Evolutionary conservation across 176 grass and related monocot genomes (phyloP).

Genomic region (Triticum dicoccoides): DNA sequence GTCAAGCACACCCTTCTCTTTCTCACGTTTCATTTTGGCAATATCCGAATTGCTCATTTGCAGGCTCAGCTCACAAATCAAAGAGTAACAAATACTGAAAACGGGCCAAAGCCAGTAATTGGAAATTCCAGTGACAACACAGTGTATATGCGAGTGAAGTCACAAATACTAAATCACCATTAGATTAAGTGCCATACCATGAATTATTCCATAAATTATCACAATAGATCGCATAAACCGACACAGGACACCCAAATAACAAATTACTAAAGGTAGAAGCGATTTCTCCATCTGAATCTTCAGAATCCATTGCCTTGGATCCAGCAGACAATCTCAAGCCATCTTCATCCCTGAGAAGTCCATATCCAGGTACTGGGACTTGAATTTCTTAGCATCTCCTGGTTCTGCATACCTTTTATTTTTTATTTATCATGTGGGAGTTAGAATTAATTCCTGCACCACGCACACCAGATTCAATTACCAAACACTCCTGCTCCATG

Average conservation of each 20-base stretch:
- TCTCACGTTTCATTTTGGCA: background rate
- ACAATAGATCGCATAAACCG: background rate
- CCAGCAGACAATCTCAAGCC: too few relatives aligned
- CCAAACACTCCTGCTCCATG: background rate
- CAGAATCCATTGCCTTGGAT: too few relatives aligned
- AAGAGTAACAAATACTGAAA: background rate
- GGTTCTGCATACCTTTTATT: too few relatives aligned
- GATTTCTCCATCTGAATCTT: too few relatives aligned
- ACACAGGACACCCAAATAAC: too few relatives aligned
- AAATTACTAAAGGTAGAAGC: too few relatives aligned
- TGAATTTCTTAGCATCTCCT: background rate
- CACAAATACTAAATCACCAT: background rate
- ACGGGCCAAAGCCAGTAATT: background rate
- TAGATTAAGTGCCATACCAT: background rate
- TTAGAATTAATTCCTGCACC: background rate
- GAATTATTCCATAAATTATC: background rate
- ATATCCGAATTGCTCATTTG: background rate
- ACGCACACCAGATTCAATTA: background rate
- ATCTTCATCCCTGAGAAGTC: too few relatives aligned
- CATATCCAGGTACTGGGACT: too few relatives aligned
- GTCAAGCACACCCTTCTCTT: background rate
- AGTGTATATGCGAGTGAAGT: background rate
- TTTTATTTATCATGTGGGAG: too few relatives aligned
- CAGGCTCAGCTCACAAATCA: background rate
- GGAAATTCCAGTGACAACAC: background rate